Conservation (phyloP, 495 filamentous ascomycete genomes). For the Lepraria neglecta region DNA sequence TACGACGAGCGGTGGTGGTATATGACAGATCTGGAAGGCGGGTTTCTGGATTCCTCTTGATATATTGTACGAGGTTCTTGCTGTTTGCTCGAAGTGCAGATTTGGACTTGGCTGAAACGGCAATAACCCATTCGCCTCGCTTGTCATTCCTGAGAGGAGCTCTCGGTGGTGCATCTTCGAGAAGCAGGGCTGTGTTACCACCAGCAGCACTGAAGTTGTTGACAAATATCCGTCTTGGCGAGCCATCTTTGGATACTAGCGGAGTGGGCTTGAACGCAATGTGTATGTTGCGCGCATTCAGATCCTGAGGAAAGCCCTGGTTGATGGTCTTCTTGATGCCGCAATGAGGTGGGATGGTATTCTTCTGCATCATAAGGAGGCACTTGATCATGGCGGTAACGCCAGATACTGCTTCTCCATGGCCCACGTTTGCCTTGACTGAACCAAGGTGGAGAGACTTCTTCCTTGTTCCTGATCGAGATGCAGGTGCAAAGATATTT, state of each 20-base stretch:
- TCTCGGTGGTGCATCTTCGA: constrained; percentile 47
- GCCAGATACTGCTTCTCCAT: constrained; percentile 84
- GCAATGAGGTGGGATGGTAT: constrained; percentile 75
- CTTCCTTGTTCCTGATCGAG: constrained; percentile 55
- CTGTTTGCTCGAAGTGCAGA: constrained; percentile 52
- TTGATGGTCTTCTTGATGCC: constrained; percentile 80
- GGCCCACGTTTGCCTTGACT: constrained; percentile 82
- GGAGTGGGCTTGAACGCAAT: constrained; percentile 55
- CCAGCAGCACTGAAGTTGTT: too few relatives aligned
- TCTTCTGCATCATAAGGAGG: constrained; percentile 79
- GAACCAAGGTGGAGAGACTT: constrained; percentile 77
- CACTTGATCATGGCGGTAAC: constrained; percentile 79
- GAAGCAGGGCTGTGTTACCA: constrained; percentile 48
- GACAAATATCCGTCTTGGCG: constrained; percentile 57
- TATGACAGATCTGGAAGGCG: constrained; percentile 59
- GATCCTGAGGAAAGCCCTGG: constrained; percentile 71
- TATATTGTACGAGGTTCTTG: constrained; percentile 44
- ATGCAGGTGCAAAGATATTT: constrained; percentile 70
- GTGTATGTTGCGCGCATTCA: constrained; percentile 70
- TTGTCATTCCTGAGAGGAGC: constrained; percentile 47
- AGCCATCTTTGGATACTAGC: constrained; percentile 55
- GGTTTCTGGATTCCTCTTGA: constrained; percentile 43
- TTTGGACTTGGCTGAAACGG: constrained; percentile 51
- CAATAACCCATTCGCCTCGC: constrained; percentile 43
- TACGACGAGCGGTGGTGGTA: constrained; percentile 75